A percentile compares a stretch with the other conserved stretches of the same genome.
These are phyloP conservation scores for Aristolochia fimbriata DNA, from an alignment of 164 flowering plant genomes.

Conservation along the genomic window DNA sequence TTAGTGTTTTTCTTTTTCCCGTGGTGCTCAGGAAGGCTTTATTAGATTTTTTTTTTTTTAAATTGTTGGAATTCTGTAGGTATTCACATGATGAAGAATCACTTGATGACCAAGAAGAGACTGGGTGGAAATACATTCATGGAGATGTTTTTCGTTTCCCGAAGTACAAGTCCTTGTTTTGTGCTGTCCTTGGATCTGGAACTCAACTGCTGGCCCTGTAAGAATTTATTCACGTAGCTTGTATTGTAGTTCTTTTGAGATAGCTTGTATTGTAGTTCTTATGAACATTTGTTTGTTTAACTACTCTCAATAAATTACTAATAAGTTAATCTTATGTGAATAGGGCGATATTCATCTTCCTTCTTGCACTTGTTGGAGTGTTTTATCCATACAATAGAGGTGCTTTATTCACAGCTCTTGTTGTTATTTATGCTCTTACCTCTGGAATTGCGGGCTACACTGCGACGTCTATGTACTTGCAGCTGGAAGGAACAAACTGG, in stretches of 20 bases:
- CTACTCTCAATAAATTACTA: neutral
- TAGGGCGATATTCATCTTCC: constrained; percentile 22
- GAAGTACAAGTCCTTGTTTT: constrained; percentile 21
- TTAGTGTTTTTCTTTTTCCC: too few relatives aligned
- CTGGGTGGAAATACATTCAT: constrained; percentile 25
- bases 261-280: neutral
- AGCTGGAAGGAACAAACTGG: constrained; percentile 27
- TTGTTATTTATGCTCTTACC: constrained; percentile 26
- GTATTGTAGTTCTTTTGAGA: too few relatives aligned
- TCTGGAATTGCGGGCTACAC: constrained; percentile 26
- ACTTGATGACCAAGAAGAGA: constrained; percentile 25
- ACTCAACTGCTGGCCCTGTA: constrained; percentile 21
- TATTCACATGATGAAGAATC: constrained; percentile 20
- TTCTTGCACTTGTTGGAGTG: constrained; percentile 24
- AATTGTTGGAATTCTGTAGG: constrained; percentile 3
- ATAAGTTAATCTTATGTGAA: neutral
- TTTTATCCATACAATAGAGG: constrained; percentile 27
- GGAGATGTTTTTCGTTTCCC: constrained; percentile 23
- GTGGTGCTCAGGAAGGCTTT: neutral
- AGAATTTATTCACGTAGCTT: constrained; percentile 1
- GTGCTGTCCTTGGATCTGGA: constrained; percentile 20
- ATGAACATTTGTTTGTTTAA: too few relatives aligned
- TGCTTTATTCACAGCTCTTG: constrained; percentile 24
- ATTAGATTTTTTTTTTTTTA: neutral
- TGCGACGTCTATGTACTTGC: constrained; percentile 20